Evolutionary conservation across 306 rosid genomes (phyloP), one percentile per base, ranked within the genome.

Genomic region (Cucurbita maxima): DNA sequence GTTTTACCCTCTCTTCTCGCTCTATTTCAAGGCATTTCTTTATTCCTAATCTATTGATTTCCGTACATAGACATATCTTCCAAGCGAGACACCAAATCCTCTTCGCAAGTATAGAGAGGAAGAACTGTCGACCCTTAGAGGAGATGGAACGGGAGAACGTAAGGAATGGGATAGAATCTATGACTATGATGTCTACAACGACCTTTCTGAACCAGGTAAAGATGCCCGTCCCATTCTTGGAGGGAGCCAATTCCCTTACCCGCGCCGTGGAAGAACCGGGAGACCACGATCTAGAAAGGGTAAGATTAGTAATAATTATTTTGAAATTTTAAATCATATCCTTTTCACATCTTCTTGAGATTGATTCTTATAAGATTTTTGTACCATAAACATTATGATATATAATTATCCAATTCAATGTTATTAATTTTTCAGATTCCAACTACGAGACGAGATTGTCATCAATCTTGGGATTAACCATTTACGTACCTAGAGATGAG

Each of bases 401-500:
- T 48, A 8, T 43, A 8, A 43, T 8, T 18, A 18, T 18, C 7
- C n/a, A n/a, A n/a, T n/a, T n/a, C n/a, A n/a, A n/a, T n/a, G n/a
- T n/a, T n/a, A n/a, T 36, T 9, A 4, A 1, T 2, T 56, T 51
- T 11, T 10, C 87, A 90, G 97, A 86, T 88, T 84, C 81, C 3
- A 80, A 76, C 4, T 44, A 4, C 45, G 97, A 93, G 86, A 86
- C 82, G 20, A 85, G 89, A 75, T 73, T 90, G 80, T 1, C 58
- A 16, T 19, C 1, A 61, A 19, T 64, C 77, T 71, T 13, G 86
- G 87, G 96, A 79, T 76, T 94, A 47, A 83, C 79, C 78, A 81
- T 90, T 71, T 90, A 90, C 76, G 98, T 91, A 58, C 98, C 98
- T 9, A 86, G 89, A 74, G 97, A 90, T 60, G 98, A 93, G 66